phyloP scores from a whole-genome alignment of 306 rosid species.

The Pyrus bretschneideri region DNA sequence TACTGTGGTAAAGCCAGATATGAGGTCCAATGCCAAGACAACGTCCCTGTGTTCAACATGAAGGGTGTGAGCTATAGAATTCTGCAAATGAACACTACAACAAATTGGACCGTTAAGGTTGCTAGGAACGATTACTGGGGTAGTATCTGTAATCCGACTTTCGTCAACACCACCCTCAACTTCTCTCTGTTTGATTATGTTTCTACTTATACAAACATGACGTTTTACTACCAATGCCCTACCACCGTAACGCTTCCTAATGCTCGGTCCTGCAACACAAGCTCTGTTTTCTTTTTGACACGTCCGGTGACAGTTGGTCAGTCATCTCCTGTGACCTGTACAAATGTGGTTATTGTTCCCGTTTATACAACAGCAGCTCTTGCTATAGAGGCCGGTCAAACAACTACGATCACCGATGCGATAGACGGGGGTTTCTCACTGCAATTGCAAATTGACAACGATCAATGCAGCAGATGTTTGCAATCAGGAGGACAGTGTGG shows the following conservation, averaged over 20 bases:
- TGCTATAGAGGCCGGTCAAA: neutral
- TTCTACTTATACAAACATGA: neutral
- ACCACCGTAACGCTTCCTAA: accelerated
- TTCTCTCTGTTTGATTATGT: neutral
- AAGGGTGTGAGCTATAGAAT: neutral
- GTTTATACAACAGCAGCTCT: neutral
- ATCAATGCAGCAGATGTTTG: neutral
- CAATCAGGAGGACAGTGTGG: neutral
- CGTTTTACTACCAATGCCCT: neutral
- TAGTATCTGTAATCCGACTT: neutral
- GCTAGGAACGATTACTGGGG: neutral
- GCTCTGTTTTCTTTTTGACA: accelerated
- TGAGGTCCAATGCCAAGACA: neutral
- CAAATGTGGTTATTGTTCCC: neutral
- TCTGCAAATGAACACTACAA: neutral
- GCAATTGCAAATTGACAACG: neutral
- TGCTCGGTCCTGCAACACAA: accelerated
- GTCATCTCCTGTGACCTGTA: accelerated
- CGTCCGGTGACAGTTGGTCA: accelerated
- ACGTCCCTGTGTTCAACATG: neutral
- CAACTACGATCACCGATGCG: neutral
- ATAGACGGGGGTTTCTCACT: neutral
- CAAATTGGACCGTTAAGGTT: neutral
- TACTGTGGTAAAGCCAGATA: neutral
- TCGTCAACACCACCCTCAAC: neutral